Percentiles rank a stretch among this genome's conserved stretches.
Conservation (phyloP, 2,329 filamentous ascomycete genomes). For the Fusarium euwallaceae region DNA sequence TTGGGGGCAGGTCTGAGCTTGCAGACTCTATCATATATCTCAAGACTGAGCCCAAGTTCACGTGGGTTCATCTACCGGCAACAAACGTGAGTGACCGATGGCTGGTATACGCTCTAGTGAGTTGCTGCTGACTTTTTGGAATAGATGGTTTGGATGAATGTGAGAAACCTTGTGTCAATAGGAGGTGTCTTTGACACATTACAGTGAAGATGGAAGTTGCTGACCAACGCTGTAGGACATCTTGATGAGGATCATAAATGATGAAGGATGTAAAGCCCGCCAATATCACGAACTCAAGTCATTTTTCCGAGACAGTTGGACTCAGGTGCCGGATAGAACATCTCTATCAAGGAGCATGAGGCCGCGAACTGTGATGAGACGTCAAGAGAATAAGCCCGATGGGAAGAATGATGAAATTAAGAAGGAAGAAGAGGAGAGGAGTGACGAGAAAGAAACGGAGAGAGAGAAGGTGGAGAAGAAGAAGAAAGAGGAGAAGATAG, state of each 20-base stretch:
- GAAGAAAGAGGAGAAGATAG: not conserved
- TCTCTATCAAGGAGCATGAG: conserved; percentile 10
- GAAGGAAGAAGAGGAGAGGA: not conserved
- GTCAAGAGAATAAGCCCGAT: too few species aligned
- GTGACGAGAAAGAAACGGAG: not conserved
- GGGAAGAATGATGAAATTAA: not conserved
- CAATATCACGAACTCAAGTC: not conserved
- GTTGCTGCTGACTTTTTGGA: not conserved
- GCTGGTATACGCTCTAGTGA: not conserved
- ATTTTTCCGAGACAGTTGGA: conserved; percentile 14
- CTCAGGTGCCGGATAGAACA: conserved; percentile 1
- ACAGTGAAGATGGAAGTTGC: not conserved
- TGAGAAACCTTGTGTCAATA: not conserved
- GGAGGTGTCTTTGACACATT: not conserved
- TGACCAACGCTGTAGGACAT: not conserved
- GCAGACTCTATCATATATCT: not conserved
- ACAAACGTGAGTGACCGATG: conserved; percentile 1
- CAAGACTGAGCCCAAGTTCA: not conserved
- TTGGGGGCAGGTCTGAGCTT: not conserved
- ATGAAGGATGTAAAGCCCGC: not conserved
- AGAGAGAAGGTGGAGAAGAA: not conserved
- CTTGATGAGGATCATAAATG: not conserved
- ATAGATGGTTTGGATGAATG: conserved; percentile 27
- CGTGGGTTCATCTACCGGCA: conserved; percentile 19
- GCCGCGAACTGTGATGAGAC: not conserved